phyloP scores from a whole-genome alignment of 345 rosid genomes.

The Anastatica hierochuntica region DNA sequence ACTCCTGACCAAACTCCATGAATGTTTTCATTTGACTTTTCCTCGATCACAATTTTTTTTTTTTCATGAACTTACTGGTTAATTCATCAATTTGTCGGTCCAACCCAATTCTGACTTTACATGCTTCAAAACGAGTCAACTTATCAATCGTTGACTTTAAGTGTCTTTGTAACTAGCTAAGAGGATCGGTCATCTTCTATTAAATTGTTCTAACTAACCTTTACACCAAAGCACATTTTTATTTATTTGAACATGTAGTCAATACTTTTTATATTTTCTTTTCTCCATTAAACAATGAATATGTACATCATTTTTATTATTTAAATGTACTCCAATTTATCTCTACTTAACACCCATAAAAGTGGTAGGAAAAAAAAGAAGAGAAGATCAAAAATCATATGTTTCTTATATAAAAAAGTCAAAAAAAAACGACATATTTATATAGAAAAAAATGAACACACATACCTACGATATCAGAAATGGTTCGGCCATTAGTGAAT shows the following conservation, averaged over 20 bases:
- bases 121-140: constrained; percentile 12
- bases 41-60: neutral
- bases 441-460: too few species aligned
- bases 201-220: constrained; percentile 10
- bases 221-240: constrained; percentile 14
- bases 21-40: constrained; percentile 13
- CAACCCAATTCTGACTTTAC: constrained; percentile 10
- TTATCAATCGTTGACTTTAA: constrained; percentile 7
- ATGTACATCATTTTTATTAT: too few species aligned
- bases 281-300: too few species aligned
- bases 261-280: too few species aligned
- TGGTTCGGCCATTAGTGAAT: constrained; percentile 79
- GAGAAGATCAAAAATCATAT: too few species aligned
- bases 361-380: too few species aligned
- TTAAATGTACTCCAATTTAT: too few species aligned
- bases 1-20: constrained; percentile 9
- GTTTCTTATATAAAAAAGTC: too few species aligned
- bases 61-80: neutral
- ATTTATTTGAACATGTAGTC: too few species aligned
- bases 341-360: too few species aligned
- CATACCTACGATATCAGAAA: constrained; percentile 68
- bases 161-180: too few species aligned
- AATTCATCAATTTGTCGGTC: constrained; percentile 5
- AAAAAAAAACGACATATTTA: too few species aligned
- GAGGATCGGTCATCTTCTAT: neutral